Evolutionary conservation across 2,329 filamentous ascomycete genomes (phyloP).

Genomic region (Penicillium rolfsii): DNA sequence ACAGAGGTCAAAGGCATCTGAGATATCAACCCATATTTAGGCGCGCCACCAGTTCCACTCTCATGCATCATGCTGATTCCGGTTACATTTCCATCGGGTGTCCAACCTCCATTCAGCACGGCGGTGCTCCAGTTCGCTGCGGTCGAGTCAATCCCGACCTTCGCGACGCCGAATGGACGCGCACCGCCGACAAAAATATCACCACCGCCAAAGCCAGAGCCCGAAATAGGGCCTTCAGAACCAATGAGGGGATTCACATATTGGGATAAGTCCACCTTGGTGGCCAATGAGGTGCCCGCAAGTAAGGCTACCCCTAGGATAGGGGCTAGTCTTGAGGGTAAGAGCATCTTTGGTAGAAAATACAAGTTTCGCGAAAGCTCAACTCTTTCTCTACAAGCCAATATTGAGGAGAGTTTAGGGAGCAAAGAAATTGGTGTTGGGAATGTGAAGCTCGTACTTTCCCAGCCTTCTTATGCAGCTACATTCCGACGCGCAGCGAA

Average conservation of each 20-base stretch:
- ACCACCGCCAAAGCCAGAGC: conserved; percentile 45
- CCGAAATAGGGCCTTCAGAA: conserved; percentile 50
- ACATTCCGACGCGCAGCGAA: conserved; percentile 6
- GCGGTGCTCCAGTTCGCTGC: conserved; percentile 42
- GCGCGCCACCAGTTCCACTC: conserved; percentile 51
- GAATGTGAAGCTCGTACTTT: not conserved
- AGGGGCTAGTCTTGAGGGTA: not conserved
- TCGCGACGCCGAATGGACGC: conserved; percentile 49
- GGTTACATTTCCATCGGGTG: conserved; percentile 54
- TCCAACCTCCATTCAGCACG: conserved; percentile 49
- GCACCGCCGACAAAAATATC: conserved; percentile 52
- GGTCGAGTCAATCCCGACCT: conserved; percentile 47
- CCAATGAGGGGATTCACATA: conserved; percentile 55
- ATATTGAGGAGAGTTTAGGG: not conserved
- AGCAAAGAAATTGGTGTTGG: not conserved
- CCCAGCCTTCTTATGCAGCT: not conserved
- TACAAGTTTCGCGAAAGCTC: not conserved
- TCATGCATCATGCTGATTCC: conserved; percentile 57
- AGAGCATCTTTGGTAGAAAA: not conserved
- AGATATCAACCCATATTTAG: conserved; percentile 44
- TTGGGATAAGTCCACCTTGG: conserved; percentile 34
- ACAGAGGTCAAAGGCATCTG: conserved; percentile 45
- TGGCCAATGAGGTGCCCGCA: conserved; percentile 1
- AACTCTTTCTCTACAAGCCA: not conserved
- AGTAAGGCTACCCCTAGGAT: conserved; percentile 7